Evolutionary conservation across 2,329 filamentous ascomycete genomes (phyloP).

Genomic region (Aspergillus hiratsukae): DNA sequence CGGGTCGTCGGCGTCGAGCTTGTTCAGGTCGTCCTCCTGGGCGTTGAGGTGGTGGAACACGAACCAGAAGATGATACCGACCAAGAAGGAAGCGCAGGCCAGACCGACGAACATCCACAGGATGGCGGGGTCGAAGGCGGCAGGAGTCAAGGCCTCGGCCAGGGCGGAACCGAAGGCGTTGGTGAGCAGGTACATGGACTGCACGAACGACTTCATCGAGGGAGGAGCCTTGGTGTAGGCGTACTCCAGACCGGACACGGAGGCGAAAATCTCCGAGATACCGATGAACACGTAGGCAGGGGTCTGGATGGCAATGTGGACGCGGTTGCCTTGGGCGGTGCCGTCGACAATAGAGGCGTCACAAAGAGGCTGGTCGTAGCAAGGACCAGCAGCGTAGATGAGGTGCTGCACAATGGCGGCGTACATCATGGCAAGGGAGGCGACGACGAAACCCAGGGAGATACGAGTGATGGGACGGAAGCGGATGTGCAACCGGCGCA

Average conservation of each 20-base stretch:
- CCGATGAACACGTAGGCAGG: conserved; percentile 44
- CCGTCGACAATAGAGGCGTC: conserved; percentile 30
- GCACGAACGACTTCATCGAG: conserved; percentile 62
- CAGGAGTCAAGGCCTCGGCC: conserved; percentile 57
- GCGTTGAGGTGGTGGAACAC: conserved; percentile 47
- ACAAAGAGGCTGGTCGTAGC: conserved; percentile 43
- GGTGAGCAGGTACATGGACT: conserved; percentile 55
- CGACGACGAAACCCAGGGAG: conserved; percentile 63
- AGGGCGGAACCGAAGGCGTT: conserved; percentile 57
- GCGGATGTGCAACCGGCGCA: conserved; percentile 59
- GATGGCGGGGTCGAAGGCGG: conserved; percentile 60
- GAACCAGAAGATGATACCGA: conserved; percentile 52
- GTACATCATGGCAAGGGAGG: conserved; percentile 58
- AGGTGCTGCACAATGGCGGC: conserved; percentile 54
- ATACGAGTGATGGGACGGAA: conserved; percentile 77
- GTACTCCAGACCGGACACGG: conserved; percentile 67
- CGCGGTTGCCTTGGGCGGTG: conserved; percentile 32
- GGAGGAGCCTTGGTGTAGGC: conserved; percentile 69
- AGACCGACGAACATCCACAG: conserved; percentile 63
- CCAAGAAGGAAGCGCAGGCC: conserved; percentile 45
- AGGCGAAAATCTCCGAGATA: conserved; percentile 56
- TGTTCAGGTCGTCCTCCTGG: conserved; percentile 49
- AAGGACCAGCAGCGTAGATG: conserved; percentile 53
- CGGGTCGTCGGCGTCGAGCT: conserved; percentile 39
- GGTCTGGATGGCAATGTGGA: conserved; percentile 44